phyloP scores from a whole-genome alignment of 495 filamentous ascomycete species.

The Clavariopsis aquatica region DNA sequence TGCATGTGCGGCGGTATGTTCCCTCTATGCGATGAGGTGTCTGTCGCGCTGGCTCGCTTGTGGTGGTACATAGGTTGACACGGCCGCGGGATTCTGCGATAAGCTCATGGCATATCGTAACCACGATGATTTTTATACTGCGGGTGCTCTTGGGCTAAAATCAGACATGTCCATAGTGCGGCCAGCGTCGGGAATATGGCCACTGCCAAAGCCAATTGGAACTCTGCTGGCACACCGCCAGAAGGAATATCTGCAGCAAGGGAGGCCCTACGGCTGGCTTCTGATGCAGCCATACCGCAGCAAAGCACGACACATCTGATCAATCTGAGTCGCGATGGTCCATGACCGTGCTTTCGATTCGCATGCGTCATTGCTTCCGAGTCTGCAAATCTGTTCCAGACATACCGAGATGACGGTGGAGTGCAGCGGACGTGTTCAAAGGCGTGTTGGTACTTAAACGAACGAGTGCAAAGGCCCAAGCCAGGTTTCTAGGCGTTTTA shows the following conservation, averaged over 20 bases:
- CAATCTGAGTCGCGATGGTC: slow-evolving; percentile 1
- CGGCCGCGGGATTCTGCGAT: slow-evolving; percentile 34
- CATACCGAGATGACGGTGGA: background rate
- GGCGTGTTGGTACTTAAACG: background rate
- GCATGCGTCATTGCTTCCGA: slow-evolving; percentile 6
- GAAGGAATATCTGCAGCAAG: slow-evolving; percentile 18
- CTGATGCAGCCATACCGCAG: slow-evolving; percentile 5
- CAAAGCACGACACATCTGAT: slow-evolving; percentile 35
- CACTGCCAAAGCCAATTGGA: slow-evolving; percentile 24
- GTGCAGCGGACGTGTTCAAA: background rate
- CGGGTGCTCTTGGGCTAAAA: background rate
- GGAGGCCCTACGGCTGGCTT: background rate
- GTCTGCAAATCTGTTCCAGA: background rate
- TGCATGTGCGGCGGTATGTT: slow-evolving; percentile 6
- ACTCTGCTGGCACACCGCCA: slow-evolving; percentile 22
- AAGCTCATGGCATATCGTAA: slow-evolving; percentile 36
- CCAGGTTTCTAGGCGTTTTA: background rate
- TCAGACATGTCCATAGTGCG: slow-evolving; percentile 3
- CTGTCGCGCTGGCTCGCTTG: slow-evolving; percentile 9
- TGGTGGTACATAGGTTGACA: background rate
- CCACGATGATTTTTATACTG: background rate
- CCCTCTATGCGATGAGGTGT: background rate
- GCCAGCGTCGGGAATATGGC: slow-evolving; percentile 21
- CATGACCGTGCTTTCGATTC: slow-evolving; percentile 4
- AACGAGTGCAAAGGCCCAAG: background rate